Evolutionary conservation across 1,139 yeast species (phyloP).

Genomic region (Nakaseomyces delphensis): DNA sequence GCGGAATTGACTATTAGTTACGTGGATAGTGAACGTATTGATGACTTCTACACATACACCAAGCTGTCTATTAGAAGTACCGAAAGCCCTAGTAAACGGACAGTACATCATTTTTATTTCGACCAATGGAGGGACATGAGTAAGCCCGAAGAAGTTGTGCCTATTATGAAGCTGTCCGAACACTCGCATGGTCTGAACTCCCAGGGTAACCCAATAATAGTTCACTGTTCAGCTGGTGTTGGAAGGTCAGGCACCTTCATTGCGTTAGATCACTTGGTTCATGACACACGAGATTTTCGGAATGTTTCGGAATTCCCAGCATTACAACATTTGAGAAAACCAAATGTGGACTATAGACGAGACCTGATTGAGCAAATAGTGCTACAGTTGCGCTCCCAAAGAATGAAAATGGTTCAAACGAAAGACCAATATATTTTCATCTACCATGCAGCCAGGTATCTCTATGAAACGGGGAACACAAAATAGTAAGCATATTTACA

Average conservation of each 20-base stretch:
- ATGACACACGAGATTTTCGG: constrained; percentile 28
- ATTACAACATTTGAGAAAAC: constrained; percentile 5
- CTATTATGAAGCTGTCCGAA: constrained; percentile 26
- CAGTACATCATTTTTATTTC: constrained; percentile 37
- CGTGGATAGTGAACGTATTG: constrained; percentile 14
- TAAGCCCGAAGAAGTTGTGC: constrained; percentile 34
- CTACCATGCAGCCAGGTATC: constrained; percentile 27
- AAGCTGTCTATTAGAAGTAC: constrained; percentile 14
- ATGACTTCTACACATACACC: constrained; percentile 23
- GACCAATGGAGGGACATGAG: constrained; percentile 42
- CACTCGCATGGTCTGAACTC: constrained; percentile 28
- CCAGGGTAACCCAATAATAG: constrained; percentile 35
- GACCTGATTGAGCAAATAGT: constrained; percentile 31
- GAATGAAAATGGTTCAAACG: constrained; percentile 32
- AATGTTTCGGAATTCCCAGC: constrained; percentile 6
- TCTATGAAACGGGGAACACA: constrained; percentile 8
- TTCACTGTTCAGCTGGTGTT: constrained; percentile 77
- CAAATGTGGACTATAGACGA: constrained; percentile 17
- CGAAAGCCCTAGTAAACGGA: constrained; percentile 28
- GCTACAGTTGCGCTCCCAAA: constrained; percentile 26
- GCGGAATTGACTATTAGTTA: constrained; percentile 18
- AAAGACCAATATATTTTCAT: constrained; percentile 29
- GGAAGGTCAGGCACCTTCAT: constrained; percentile 73
- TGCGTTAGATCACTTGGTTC: constrained; percentile 49
- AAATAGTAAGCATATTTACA: neutral